phyloP scores from a whole-genome alignment of 139 green algal genomes.

The Eudorina sp. region DNA sequence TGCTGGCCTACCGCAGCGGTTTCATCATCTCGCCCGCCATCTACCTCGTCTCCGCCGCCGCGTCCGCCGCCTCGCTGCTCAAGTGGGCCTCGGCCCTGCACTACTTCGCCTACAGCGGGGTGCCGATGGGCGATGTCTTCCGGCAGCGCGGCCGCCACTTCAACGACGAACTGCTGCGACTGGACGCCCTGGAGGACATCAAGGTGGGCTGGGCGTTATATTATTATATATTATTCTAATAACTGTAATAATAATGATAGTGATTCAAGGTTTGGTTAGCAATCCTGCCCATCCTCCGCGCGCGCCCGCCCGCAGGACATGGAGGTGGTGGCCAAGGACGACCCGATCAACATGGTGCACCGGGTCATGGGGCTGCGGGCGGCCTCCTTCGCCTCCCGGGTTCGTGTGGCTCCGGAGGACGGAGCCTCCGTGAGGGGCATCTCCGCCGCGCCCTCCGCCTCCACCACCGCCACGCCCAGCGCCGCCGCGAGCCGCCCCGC shows the following conservation, averaged over 20 bases:
- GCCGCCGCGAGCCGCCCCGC: not conserved
- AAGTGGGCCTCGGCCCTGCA: not conserved
- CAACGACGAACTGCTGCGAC: constrained; percentile 9
- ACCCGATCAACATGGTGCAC: constrained; percentile 37
- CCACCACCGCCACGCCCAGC: not conserved
- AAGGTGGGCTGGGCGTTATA: not conserved
- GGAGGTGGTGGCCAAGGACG: constrained; percentile 13
- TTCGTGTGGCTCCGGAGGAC: constrained; percentile 42
- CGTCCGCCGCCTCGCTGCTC: constrained; percentile 20
- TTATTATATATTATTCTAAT: not conserved
- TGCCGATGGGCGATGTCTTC: constrained; percentile 1
- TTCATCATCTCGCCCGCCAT: not conserved
- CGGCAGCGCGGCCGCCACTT: constrained; percentile 12
- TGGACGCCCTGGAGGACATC: constrained; percentile 38
- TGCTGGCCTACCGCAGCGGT: constrained; percentile 21
- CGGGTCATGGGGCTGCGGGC: constrained; percentile 20
- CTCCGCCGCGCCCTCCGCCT: not conserved
- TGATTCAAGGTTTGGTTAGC: too few species aligned
- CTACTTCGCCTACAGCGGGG: constrained; percentile 12
- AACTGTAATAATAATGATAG: not conserved
- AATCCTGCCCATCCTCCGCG: not conserved
- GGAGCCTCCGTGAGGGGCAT: constrained; percentile 14
- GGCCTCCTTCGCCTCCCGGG: constrained; percentile 1
- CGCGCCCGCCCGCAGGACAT: constrained; percentile 2
- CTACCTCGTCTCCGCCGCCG: constrained; percentile 20